Evolutionary conservation across 768 basidiomycete genomes (phyloP), one percentile per base, ranked within the genome.

Genomic region (Suillus brevipes): DNA sequence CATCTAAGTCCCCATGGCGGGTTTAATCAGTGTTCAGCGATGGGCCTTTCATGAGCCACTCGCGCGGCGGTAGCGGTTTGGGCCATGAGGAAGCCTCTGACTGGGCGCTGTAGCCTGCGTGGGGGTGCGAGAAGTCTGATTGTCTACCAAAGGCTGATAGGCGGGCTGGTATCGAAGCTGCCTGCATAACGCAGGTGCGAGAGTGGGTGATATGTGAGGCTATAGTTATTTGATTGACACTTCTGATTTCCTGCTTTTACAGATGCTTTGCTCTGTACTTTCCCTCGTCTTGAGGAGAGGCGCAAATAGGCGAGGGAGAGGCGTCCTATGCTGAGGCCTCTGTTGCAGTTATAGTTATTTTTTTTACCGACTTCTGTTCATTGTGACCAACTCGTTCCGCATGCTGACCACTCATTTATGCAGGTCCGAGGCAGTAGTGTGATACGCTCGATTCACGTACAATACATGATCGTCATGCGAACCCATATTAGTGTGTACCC

Each of bases 171-270:
- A 64, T 67, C 77, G 75, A 71, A 73, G 68, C 23, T 76, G 70
- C 68, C 67, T 77, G 76, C 69, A 76, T 61, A 73, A 73, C 75
- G 74, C 67, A 72, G 76, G 69, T 60, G 75, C 64, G 68, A 74
- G 73, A n/a, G 75, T 70, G 67, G 75, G 73, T 76, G 75, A 77
- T 47, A 67, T 36, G 69, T 70, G 72, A 68, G 74, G 75, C 77
- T 76, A 76, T 76, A 76, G 76, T 76, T 76, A 76, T 76, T 76
- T 76, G 75, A 76, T 65, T 72, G 59, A 61, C 34, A 0, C 34
- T 3, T 34, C 23, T 37, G 5, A 34, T 34, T 36, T 25, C 5
- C 67, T 34, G 34, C 34, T 23, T 23, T 34, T 34, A 36, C 67
- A 75, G 42, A 71, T 49, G 9, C 37, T 64, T 66, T 63, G 56